A percentile compares a stretch with the other conserved stretches of the same genome.
Evolutionary conservation across 2,329 filamentous ascomycete genomes (phyloP).

Genomic region (Balansia obtecta): DNA sequence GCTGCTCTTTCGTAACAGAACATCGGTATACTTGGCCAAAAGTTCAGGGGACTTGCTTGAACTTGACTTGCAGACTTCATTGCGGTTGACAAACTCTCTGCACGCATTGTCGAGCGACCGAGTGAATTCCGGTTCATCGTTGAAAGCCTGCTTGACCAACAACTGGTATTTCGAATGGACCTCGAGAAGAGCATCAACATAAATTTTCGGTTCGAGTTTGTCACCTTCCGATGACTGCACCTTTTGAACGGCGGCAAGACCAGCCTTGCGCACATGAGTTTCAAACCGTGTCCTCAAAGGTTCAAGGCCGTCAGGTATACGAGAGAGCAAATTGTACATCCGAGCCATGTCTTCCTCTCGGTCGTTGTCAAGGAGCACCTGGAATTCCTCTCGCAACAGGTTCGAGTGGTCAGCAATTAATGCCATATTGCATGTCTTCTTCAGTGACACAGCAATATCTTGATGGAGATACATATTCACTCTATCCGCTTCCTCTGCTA

Average conservation of each 20-base stretch:
- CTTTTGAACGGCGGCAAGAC: constrained; percentile 79
- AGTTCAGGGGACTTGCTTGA: constrained; percentile 92
- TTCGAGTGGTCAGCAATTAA: constrained; percentile 79
- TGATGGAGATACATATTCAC: constrained; percentile 84
- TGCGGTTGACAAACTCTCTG: constrained; percentile 94
- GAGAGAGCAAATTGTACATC: constrained; percentile 85
- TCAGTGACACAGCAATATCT: constrained; percentile 75
- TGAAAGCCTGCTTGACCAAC: constrained; percentile 84
- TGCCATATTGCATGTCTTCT: constrained; percentile 77
- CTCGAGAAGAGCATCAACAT: constrained; percentile 88
- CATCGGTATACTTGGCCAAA: constrained; percentile 89
- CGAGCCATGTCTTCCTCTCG: constrained; percentile 89
- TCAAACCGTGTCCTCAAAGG: constrained; percentile 82
- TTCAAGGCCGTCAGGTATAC: constrained; percentile 84
- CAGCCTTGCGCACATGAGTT: constrained; percentile 81
- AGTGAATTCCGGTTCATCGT: constrained; percentile 92
- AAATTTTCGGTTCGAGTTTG: constrained; percentile 87
- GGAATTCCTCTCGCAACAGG: constrained; percentile 90
- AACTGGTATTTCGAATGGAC: constrained; percentile 89
- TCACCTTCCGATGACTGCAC: constrained; percentile 76
- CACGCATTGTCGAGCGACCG: constrained; percentile 93
- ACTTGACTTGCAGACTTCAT: constrained; percentile 86
- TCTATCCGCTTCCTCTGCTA: constrained; percentile 88
- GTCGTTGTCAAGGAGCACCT: constrained; percentile 84
- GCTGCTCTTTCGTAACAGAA: constrained; percentile 81